phyloP scores from a whole-genome alignment of 2,329 filamentous ascomycete species.

The Aureobasidium sp. region DNA sequence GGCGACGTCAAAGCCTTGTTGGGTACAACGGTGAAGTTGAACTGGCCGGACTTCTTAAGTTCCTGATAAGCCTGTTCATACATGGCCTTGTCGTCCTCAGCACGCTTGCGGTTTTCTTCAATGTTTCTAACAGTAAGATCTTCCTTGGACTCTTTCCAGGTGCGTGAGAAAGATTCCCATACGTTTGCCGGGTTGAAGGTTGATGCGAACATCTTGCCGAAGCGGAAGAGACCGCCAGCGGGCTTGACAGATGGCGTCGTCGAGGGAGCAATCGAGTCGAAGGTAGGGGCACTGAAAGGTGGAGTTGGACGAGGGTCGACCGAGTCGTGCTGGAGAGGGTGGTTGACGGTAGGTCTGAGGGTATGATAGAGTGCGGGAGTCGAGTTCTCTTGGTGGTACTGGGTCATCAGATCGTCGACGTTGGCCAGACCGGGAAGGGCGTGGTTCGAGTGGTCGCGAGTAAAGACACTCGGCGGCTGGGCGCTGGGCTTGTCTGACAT shows the following conservation, averaged over 20 bases:
- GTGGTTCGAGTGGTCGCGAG: constrained; percentile 30
- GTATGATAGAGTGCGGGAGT: background rate
- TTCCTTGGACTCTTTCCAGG: constrained; percentile 39
- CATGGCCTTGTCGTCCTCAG: constrained; percentile 32
- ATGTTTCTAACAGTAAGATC: constrained; percentile 30
- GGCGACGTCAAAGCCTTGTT: constrained; percentile 5
- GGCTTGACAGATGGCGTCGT: background rate
- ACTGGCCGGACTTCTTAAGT: constrained; percentile 44
- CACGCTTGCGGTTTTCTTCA: constrained; percentile 24
- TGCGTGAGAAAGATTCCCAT: constrained; percentile 33
- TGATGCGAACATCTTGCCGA: constrained; percentile 46
- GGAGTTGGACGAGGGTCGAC: background rate
- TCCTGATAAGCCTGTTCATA: constrained; percentile 46
- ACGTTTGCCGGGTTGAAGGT: constrained; percentile 46
- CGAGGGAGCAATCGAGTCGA: background rate
- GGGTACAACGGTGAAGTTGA: constrained; percentile 21
- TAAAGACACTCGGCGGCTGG: constrained; percentile 60
- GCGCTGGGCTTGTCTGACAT: constrained; percentile 75
- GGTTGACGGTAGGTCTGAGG: background rate
- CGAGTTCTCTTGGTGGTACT: constrained; percentile 23
- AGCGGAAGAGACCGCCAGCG: constrained; percentile 40
- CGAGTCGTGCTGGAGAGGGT: background rate
- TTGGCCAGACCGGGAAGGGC: constrained; percentile 22
- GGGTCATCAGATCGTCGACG: constrained; percentile 31
- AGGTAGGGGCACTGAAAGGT: background rate